Base-by-base conservation (phyloP, 352 stramenopile species). In the Aphanomyces stellatus region DNA sequence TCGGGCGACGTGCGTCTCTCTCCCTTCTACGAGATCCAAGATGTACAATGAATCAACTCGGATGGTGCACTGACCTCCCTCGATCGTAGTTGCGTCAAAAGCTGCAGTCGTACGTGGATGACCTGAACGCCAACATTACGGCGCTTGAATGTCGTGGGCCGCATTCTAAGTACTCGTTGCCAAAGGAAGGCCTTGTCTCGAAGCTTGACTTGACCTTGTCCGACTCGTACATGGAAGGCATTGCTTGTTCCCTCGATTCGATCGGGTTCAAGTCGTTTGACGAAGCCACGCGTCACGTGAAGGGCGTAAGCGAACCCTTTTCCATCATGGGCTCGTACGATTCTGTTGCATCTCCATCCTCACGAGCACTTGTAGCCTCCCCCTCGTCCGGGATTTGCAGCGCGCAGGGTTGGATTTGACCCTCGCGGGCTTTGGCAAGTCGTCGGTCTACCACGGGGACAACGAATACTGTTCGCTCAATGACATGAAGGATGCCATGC, bases 151-250 rank as follows among this genome's bases (percentile, higher is more conserved):
- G 80, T 24, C 89, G 85, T 60, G 91, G 91, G 15, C 88, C 88
- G 4, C 88, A 85, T 71, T 97, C 88, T 72, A 96, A 96, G 79
- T 97, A 97, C 76, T 82, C 76, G 30, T 79, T 98, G 5, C 87
- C 88, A 8, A 72, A 71, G 40, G 90, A 97, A 71, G 76, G 88
- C 55, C 71, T 79, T 13, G 73, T 82, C 8, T 90, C 90, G 30
- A 91, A 91, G 70, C 62, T 98, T 28, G 89, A 97, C 66, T 77
- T 98, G 31, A 82, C 82, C 68, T 97, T 96, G 65, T 77, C 88
- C 41, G 74, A 78, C 61, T 74, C 76, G 48, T 88, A 86, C 69
- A 88, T 88, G 46, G 85, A 97, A 71, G 91, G 91, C 53, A 97
- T 98, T 59, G 91, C 91, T 19, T 97, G 90, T 69, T 91, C 88